These are phyloP conservation scores for Edaphochlamys debaryana DNA, from an alignment of 139 green algal species.

Conservation along the genomic window DNA sequence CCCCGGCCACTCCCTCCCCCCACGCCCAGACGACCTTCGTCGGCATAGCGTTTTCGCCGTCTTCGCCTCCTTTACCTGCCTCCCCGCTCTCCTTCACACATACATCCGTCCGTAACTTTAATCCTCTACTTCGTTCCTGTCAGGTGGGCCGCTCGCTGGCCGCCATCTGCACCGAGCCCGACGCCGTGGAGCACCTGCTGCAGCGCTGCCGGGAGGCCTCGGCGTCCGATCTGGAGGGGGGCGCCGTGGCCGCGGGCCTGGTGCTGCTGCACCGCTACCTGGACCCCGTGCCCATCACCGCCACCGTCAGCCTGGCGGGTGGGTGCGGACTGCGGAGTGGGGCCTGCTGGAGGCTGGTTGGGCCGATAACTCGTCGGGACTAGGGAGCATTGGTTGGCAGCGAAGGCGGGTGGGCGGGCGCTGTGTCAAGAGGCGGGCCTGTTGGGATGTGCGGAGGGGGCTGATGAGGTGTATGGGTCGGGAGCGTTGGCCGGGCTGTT, in stretches of 20 bases:
- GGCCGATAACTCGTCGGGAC: background rate
- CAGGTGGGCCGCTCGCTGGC: slow-evolving; percentile 1
- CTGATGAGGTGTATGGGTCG: too few species aligned
- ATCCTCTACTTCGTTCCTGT: background rate
- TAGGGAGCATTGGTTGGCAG: too few species aligned
- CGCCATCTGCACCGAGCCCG: background rate
- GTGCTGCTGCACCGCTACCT: background rate
- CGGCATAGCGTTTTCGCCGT: background rate
- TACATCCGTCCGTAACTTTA: background rate
- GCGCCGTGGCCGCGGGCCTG: background rate
- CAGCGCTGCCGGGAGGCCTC: background rate
- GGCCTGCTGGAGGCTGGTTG: background rate
- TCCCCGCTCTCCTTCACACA: background rate
- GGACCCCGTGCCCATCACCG: background rate
- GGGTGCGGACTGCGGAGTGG: background rate
- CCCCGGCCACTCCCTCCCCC: too few species aligned
- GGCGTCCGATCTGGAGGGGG: background rate
- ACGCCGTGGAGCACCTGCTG: background rate
- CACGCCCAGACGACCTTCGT: background rate
- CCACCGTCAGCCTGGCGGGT: background rate
- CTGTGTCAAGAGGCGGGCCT: too few species aligned
- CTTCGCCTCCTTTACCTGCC: background rate
- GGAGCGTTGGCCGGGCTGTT: too few species aligned
- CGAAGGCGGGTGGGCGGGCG: too few species aligned
- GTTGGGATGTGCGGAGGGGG: too few species aligned